Evolutionary conservation across 2,329 filamentous ascomycete species (phyloP).

Genomic region (Huntiella bhutanensis): DNA sequence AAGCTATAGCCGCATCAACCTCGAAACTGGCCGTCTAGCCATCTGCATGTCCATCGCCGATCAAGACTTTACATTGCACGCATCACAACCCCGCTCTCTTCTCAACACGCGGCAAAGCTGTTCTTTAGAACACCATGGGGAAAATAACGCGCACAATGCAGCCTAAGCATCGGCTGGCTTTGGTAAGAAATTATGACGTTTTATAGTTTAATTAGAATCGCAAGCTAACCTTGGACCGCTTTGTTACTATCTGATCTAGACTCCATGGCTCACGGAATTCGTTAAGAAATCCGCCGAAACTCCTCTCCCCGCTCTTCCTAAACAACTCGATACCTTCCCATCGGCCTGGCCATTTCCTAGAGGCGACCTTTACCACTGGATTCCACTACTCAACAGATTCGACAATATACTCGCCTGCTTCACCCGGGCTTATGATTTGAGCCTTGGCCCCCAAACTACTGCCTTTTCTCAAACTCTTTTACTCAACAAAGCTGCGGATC

Average conservation of each 20-base stretch:
- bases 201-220: background rate
- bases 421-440: constrained; percentile 60
- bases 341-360: constrained; percentile 86
- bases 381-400: constrained; percentile 80
- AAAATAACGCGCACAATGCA: constrained; percentile 51
- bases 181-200: constrained; percentile 28
- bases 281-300: constrained; percentile 49
- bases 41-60: background rate
- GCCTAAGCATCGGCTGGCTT: constrained; percentile 45
- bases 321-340: constrained; percentile 62
- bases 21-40: background rate
- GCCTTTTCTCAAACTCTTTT: constrained; percentile 53
- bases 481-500: constrained; percentile 34
- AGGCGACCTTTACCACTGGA: constrained; percentile 97
- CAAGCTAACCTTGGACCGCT: background rate
- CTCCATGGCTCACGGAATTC: constrained; percentile 70
- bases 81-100: background rate
- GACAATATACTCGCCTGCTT: constrained; percentile 73
- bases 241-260: constrained; percentile 30
- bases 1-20: background rate
- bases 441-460: constrained; percentile 59
- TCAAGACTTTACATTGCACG: too few species aligned
- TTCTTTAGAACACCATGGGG: constrained; percentile 34
- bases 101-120: constrained; percentile 9
- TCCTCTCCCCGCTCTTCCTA: constrained; percentile 58